Conservation (phyloP, 2,329 filamentous ascomycete genomes). For the Ceratocystis colombiana region DNA sequence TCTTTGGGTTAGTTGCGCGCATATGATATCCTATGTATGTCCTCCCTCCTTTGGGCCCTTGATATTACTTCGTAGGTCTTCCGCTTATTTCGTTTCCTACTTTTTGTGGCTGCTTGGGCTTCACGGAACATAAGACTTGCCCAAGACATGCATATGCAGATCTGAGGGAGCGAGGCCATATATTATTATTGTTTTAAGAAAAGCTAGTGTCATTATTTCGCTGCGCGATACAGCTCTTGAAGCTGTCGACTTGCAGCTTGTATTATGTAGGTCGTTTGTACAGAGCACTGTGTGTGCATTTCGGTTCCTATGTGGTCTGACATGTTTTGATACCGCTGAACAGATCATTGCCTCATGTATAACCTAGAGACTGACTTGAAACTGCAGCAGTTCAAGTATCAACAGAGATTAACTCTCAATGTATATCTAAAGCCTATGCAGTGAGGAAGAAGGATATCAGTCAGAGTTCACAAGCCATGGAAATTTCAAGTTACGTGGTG, state of each 20-base stretch:
- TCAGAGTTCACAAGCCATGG: conserved; percentile 1
- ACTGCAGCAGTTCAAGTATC: background rate
- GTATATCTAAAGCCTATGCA: conserved; percentile 20
- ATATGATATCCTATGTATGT: no score
- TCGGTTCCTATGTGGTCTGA: background rate
- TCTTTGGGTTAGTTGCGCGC: no score
- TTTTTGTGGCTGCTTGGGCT: no score
- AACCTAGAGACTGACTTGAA: background rate
- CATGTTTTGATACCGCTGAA: background rate
- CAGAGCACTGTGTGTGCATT: background rate
- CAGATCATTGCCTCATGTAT: background rate
- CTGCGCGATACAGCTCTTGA: background rate
- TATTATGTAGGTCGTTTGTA: background rate
- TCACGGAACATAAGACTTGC: background rate
- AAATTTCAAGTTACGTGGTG: conserved; percentile 9
- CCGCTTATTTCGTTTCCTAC: background rate
- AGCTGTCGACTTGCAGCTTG: background rate
- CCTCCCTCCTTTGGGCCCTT: no score
- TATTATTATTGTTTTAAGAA: background rate
- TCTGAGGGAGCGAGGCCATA: background rate
- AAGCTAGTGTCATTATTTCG: background rate
- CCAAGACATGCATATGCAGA: background rate
- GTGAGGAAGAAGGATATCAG: conserved; percentile 17
- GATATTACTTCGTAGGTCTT: no score
- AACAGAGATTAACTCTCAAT: background rate